Percentiles rank a stretch among this genome's conserved stretches.
Conservation (phyloP, 2,329 filamentous ascomycete genomes). For the Neofusicoccum ribis region DNA sequence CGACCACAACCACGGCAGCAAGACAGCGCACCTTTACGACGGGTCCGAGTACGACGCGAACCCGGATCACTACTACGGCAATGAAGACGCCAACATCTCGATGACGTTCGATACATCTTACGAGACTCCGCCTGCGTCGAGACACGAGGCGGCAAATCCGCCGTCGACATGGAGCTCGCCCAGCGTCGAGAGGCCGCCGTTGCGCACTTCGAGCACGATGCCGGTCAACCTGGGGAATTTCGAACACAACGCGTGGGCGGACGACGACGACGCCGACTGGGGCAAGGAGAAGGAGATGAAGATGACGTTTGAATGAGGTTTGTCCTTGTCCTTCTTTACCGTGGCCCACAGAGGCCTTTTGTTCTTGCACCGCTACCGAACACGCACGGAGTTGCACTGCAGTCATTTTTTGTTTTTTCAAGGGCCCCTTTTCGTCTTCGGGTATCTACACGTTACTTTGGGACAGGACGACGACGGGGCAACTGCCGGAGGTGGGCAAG, state of each 20-base stretch:
- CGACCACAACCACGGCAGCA: slow-evolving; percentile 26
- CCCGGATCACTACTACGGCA: slow-evolving; percentile 21
- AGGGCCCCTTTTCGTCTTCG: background rate
- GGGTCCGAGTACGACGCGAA: slow-evolving; percentile 38
- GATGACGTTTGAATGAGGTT: slow-evolving; percentile 48
- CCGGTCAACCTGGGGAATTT: slow-evolving; percentile 24
- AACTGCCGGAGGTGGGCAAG: background rate
- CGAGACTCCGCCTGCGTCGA: slow-evolving; percentile 26
- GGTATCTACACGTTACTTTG: background rate
- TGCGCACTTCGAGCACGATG: slow-evolving; percentile 33
- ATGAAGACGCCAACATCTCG: slow-evolving; percentile 34
- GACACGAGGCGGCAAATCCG: slow-evolving; percentile 23
- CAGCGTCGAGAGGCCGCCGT: slow-evolving; percentile 30
- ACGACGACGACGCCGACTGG: slow-evolving; percentile 48
- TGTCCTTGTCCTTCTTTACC: background rate
- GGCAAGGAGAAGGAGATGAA: slow-evolving; percentile 48
- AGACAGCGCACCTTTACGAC: slow-evolving; percentile 27
- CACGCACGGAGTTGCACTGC: background rate
- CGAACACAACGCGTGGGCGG: slow-evolving; percentile 49
- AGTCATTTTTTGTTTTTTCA: background rate
- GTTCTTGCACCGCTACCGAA: background rate
- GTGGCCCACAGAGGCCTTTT: background rate
- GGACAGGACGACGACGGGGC: background rate
- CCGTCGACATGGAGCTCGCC: slow-evolving; percentile 24
- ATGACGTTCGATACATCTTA: slow-evolving; percentile 48